Conservation (phyloP, 768 basidiomycete genomes). For the Boletus rufocinnamomeus region DNA sequence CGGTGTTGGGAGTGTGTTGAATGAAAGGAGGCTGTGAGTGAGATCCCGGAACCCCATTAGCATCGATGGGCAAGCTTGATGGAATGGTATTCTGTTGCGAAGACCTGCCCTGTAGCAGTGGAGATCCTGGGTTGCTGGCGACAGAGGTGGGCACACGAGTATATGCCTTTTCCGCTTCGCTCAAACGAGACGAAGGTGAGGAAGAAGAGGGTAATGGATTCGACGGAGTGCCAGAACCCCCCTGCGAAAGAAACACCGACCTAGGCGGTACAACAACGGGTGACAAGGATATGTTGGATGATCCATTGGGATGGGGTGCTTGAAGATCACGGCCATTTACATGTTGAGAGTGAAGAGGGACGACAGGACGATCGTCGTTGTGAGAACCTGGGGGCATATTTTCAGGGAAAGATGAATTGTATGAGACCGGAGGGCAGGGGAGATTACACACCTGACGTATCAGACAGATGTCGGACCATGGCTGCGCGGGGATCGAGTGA, state of each 20-base stretch:
- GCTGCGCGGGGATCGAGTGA: slow-evolving; percentile 29
- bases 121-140: slow-evolving; percentile 4
- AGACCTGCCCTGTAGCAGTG: slow-evolving; percentile 6
- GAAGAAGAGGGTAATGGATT: slow-evolving; percentile 3
- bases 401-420: neutral
- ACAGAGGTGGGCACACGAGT: slow-evolving; percentile 9
- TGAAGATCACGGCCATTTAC: slow-evolving; percentile 11
- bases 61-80: neutral
- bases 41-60: neutral
- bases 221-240: slow-evolving; percentile 10
- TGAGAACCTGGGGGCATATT: slow-evolving; percentile 9
- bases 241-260: slow-evolving; percentile 23
- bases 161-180: slow-evolving; percentile 14
- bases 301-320: neutral
- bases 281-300: slow-evolving; percentile 1
- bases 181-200: slow-evolving; percentile 24
- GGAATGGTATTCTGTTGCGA: slow-evolving; percentile 11
- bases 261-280: slow-evolving; percentile 25
- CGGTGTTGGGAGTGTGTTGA: slow-evolving; percentile 26
- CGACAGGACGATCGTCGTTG: slow-evolving; percentile 25
- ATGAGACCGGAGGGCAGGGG: neutral
- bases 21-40: slow-evolving; percentile 10
- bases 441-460: slow-evolving; percentile 35
- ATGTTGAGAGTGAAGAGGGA: slow-evolving; percentile 23
- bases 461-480: slow-evolving; percentile 32